phyloP scores from a whole-genome alignment of 768 basidiomycete genomes.

The Gloeophyllum trabeum region DNA sequence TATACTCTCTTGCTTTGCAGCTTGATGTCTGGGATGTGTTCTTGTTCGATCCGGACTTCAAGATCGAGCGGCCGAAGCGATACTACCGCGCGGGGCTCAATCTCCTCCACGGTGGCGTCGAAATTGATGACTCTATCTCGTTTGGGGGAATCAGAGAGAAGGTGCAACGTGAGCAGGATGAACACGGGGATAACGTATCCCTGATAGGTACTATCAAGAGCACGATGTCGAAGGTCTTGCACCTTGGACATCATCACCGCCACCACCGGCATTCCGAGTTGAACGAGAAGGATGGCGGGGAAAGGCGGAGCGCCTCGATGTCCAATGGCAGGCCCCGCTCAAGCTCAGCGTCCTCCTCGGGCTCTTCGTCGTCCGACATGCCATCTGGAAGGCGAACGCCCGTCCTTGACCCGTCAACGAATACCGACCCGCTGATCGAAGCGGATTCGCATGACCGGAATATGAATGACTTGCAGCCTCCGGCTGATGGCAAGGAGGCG shows the following conservation, averaged over 20 bases:
- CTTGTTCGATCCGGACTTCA: conserved; percentile 80
- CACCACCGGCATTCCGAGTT: background rate
- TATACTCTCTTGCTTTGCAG: conserved; percentile 22
- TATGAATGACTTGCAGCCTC: conserved; percentile 7
- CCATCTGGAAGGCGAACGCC: too few relatives aligned
- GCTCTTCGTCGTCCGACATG: conserved; percentile 10
- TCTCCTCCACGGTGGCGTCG: conserved; percentile 34
- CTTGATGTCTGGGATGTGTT: conserved; percentile 91
- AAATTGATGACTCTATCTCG: conserved; percentile 2
- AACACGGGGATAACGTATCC: conserved; percentile 22
- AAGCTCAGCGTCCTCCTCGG: conserved; percentile 42
- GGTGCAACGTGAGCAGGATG: conserved; percentile 5
- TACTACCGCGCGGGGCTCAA: conserved; percentile 81
- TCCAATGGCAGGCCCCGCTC: conserved; percentile 78
- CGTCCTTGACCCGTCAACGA: too few relatives aligned
- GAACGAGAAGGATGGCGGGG: background rate
- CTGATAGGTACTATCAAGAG: conserved; percentile 37
- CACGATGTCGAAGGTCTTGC: conserved; percentile 33
- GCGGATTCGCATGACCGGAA: background rate
- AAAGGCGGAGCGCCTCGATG: conserved; percentile 10
- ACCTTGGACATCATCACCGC: conserved; percentile 16
- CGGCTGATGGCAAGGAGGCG: conserved; percentile 19
- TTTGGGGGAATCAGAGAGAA: background rate
- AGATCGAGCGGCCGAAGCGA: conserved; percentile 81
- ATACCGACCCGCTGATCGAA: background rate